Base-by-base conservation (phyloP, 2,329 filamentous ascomycete genomes). In the Celoporthe dispersa region DNA sequence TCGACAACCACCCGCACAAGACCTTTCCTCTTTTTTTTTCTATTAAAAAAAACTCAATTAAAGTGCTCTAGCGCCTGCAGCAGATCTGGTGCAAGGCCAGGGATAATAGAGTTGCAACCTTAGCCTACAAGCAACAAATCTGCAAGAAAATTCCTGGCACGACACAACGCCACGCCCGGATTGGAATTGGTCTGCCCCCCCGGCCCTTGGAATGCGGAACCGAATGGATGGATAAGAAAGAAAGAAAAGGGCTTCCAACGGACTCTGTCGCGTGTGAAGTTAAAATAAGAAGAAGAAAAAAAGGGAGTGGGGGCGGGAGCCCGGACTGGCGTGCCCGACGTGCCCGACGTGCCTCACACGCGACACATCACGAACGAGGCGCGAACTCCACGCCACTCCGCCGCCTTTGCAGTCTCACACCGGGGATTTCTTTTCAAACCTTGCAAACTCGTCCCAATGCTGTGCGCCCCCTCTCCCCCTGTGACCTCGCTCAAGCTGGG, bases 41-140 rank as follows among this genome's bases (percentile, higher is more conserved):
- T 22, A n/a, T n/a, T 8, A 6, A 57, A 55, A 28, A n/a, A n/a
- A n/a, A n/a, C n/a, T n/a, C n/a, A n/a, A n/a, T n/a, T n/a, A n/a
- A n/a, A 33, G 44, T 59, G 44, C 68, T 64, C 51, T 44, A 67
- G 70, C 59, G 64, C 64, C 37, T 39, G 66, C 67, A 53, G 48
- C 63, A 53, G 70, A 68, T 39, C 70, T 62, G 66, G 41, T 55
- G 41, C 62, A 57, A 59, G 67, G 67, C 39, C 69, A 69, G 39
- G 69, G 63, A 55, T 69, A 6, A 11, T 25, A 64, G 48, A 35
- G n/a, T 28, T 35, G 35, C 64, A 22, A 37, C 39, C 57, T 14
- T 60, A 25, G 57, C 60, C 51, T 25, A 44, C 37, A 59, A 66
- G 44, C 19, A 25, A n/a, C 51, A 55, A 33, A 33, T 37, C 31